Evolutionary conservation across 2,329 filamentous ascomycete genomes (phyloP), one percentile per base, ranked within the genome.

Genomic region (Macrophomina pseudophaseolina): DNA sequence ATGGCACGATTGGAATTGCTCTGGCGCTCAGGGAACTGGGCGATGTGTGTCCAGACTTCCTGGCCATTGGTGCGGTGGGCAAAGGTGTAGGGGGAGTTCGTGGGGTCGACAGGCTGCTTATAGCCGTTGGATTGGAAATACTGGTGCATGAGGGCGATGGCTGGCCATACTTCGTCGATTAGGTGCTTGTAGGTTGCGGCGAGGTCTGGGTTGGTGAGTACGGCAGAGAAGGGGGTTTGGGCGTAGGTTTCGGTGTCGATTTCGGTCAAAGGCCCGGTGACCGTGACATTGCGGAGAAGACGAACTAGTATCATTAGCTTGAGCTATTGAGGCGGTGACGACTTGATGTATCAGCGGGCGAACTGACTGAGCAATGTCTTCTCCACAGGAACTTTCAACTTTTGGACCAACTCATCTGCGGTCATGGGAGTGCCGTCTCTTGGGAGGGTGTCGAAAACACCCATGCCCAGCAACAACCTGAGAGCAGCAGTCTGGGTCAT

Each of bases 11-110:
- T 64, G 32, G 52, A 64, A 28, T 53, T 64, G 30, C 32, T n/a
- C 33, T 64, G 49, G 48, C 62, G 62, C 3, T 64, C 62, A 5
- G 62, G 62, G 18, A 64, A 64, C 23, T 64, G 48, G 14, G 62
- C 48, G 2, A 64, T 30, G 35, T 64, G 28, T 2, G 35, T 6
- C 62, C 62, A 64, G n/a, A 30, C 12, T 18, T 62, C 52, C 12
- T 54, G 28, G 12, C 48, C 62, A 16, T 30, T 28, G 48, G 62
- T 64, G 18, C 62, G 62, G 48, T 67, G 60, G 8, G 67, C 67
- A 30, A 44, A 67, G 46, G 65, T 56, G 62, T 66, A 69, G 9
- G 67, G 65, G n/a, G 48, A 48, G 33, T 62, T 54, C 1, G 59
- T 49, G 6, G 52, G 44, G 9, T 64, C 59, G 3, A 32, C 63